Evolutionary conservation across 2,329 filamentous ascomycete species (phyloP), one percentile per base, ranked within the genome.

Genomic region (Stemphylium vesicarium): DNA sequence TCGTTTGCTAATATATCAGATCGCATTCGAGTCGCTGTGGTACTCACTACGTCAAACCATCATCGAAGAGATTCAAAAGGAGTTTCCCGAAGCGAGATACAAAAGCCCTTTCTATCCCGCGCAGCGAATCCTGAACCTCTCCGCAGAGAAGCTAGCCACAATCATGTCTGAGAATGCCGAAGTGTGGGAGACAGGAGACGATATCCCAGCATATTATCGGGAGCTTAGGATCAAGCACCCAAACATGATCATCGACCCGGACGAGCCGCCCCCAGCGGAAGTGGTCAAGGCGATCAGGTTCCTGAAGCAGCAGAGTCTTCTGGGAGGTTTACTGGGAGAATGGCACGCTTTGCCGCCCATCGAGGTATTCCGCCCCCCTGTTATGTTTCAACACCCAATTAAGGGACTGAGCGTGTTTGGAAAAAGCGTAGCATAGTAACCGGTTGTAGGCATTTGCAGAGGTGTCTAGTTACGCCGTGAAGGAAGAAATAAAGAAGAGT

Each of bases 1-100:
- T 42, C 36, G 38, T 31, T 35, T 47, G 13, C 53, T 44, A 18
- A 32, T 2, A 24, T 33, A 8, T 20, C 6, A 64, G 60, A 42
- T 67, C 20, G 8, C 35, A 3, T 66, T 69, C 39, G 13, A 26
- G n/a, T 51, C 38, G 8, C 58, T 67, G 12, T 67, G 53, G 31
- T 43, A 26, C 16, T 60, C 62, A 11, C 41, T 69, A n/a, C 60
- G 64, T 15, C 52, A 62, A 22, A 48, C 36, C 6, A 67, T 70
- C 38, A 65, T 70, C 33, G 49, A 59, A 1, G 24, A 57, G 24
- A 65, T 69, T 10, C 36, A 20, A n/a, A 47, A 52, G 2, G 60
- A 63, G 15, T 47, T 48, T 13, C 13, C 41, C 13, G 7, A n/a
- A 1, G 32, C 32, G 12, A 38, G 20, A 12, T 63, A 60, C 32